Evolutionary conservation across 2,329 filamentous ascomycete species (phyloP).

Genomic region (Neopestalotiopsis clavispora): DNA sequence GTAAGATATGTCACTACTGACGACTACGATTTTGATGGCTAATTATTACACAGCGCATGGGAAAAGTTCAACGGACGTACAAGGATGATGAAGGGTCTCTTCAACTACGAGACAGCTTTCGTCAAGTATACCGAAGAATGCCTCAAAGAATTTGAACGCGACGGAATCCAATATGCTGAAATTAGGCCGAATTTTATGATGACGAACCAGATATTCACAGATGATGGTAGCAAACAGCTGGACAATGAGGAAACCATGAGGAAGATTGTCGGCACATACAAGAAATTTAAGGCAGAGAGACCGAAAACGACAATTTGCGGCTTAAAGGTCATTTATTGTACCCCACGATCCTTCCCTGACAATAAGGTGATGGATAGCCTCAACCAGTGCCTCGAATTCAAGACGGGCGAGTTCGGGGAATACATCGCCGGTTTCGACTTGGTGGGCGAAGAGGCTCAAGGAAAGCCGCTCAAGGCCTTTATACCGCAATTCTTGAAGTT

Average conservation of each 20-base stretch:
- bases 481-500: conserved; percentile 55
- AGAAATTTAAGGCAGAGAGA: conserved; percentile 39
- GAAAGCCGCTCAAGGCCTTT: conserved; percentile 55
- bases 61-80: conserved; percentile 66
- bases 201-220: conserved; percentile 53
- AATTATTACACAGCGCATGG: conserved; percentile 50
- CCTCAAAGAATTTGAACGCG: conserved; percentile 58
- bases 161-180: conserved; percentile 66
- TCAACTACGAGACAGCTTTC: conserved; percentile 63
- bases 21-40: conserved; percentile 2
- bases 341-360: conserved; percentile 58
- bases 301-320: conserved; percentile 34
- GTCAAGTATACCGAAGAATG: conserved; percentile 58
- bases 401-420: conserved; percentile 48
- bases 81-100: conserved; percentile 64
- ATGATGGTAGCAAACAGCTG: conserved; percentile 51
- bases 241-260: conserved; percentile 56
- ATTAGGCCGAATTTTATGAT: conserved; percentile 64
- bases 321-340: conserved; percentile 66
- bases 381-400: conserved; percentile 59
- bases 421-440: conserved; percentile 66
- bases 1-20: conserved; percentile 40
- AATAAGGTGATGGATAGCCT: conserved; percentile 51
- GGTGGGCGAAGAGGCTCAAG: conserved; percentile 62
- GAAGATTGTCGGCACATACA: conserved; percentile 53